Evolutionary conservation across 805 yeast genomes (phyloP), one percentile per base, ranked within the genome.

Genomic region (Phaffomyces antillensis): DNA sequence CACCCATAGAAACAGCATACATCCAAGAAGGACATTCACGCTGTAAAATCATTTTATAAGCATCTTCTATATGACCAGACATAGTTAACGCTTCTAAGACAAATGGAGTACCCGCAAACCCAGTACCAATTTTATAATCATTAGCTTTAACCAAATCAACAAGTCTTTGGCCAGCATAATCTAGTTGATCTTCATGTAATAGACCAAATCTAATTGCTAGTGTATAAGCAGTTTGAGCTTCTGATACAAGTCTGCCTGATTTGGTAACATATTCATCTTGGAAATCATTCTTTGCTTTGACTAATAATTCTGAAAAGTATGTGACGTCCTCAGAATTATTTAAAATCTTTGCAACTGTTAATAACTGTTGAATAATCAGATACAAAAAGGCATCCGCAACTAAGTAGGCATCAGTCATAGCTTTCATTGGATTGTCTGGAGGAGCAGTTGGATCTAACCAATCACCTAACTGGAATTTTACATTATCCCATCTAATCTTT

Each of bases 361-460:
- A 35, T 30, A 51, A 20, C 33, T 51, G 52, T 2, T 41, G 37
- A n/a, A 49, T 8, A 31, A 51, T 51, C 40, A 49, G 38, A 37
- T 40, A 45, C 25, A 51, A 36, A 38, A 51, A 51, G 4, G 52
- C 52, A 45, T 51, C 52, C 11, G 51, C 54, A 38, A 51, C 54
- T 37, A 51, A 32, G 39, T 49, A 44, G 7, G 52, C 47, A 40
- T 51, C 50, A 1, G 54, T 51, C 38, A 43, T 31, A 7, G 54
- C 52, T 36, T 39, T n/a, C 3, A 43, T 11, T 28, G 54, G 54
- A 28, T 49, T 31, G 3, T 51, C 51, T n/a, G 51, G 54, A 12
- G 54, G 54, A 16, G 54, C 52, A 24, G 49, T 47, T 42, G 54
- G 54, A 36, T 51, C 54, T 26, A 51, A 24, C 54, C 54, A 51